Base-by-base conservation (phyloP, 2,329 filamentous ascomycete species). In the Trichoderma arundinaceum region DNA sequence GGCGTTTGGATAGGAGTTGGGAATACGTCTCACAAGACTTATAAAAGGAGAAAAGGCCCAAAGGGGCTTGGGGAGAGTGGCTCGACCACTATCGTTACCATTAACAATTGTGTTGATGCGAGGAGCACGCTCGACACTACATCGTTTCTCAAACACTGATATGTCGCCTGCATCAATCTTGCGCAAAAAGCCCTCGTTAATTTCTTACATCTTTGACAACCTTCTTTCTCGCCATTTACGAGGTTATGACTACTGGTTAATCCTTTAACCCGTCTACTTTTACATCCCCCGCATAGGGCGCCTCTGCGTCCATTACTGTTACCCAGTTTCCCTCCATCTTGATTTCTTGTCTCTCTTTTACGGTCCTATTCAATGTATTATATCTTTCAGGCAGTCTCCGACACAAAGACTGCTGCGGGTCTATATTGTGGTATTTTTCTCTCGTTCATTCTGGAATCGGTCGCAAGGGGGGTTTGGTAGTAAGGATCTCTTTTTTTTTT, bases 1-100 rank as follows among this genome's bases (percentile, higher is more conserved):
- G 76, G 77, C 76, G 76, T 79, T 76, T 78, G 76, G 75, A 74
- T 72, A 76, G 71, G 75, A 70, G 68, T 69, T 51, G 19, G 57
- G 56, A 62, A 58, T 38, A 64, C 35, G 1, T n/a, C 22, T 28
- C 39, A 46, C 53, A 60, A 33, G 22, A 38, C n/a, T 63, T 61
- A 43, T 17, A 61, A 51, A 44, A 62, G 10, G 32, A 22, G 49
- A 63, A n/a, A 41, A 62, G 39, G 4, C 43, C 17, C 8, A 53
- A 38, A 28, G n/a, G 12, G 52, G 32, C 13, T 1, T 12, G 3
- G 19, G 49, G 28, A 46, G 39, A 35, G 48, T n/a, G 6, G 15
- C 38, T 38, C 17, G 41, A 53, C 15, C 5, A 2, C 8, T 51
- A n/a, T 48, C 48, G 9, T 13, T 35, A 7, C 35, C 15, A n/a